Percentiles rank a stretch among this genome's conserved stretches.
phyloP scores from a whole-genome alignment of 331 rosid species.

The Rhamnella rubrinervis region DNA sequence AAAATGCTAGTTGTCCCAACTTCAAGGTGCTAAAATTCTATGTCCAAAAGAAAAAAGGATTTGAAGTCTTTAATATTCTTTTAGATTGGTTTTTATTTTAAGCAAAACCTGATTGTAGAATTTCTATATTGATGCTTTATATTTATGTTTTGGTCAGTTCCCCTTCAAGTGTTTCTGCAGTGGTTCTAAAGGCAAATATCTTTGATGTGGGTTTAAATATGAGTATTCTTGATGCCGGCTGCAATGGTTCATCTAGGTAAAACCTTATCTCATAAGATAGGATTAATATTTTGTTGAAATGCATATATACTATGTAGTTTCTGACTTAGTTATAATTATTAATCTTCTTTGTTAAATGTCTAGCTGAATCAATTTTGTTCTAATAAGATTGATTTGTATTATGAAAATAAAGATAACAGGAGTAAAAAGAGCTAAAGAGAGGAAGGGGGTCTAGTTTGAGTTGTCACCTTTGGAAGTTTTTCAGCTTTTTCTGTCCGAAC shows the following conservation, averaged over 20 bases:
- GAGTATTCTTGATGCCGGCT: conserved; percentile 34
- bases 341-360: no score
- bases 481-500: no score
- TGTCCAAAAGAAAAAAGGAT: neutral
- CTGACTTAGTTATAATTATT: no score
- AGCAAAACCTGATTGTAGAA: neutral
- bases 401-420: no score
- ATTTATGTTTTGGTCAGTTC: conserved; percentile 48
- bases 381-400: no score
- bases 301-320: neutral
- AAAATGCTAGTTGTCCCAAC: conserved; percentile 4
- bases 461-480: no score
- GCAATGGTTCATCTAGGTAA: conserved; percentile 62
- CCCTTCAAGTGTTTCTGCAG: conserved; percentile 65
- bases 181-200: conserved; percentile 67
- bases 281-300: neutral
- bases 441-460: no score
- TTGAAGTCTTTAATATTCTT: neutral
- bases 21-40: neutral
- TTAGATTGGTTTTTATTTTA: neutral
- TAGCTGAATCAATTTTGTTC: no score
- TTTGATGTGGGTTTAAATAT: conserved; percentile 58
- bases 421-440: no score
- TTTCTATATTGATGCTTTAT: conserved; percentile 2
- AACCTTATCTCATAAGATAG: neutral